Percentiles rank a stretch among this genome's conserved stretches.
These are phyloP conservation scores for Xylaria multiplex DNA, from an alignment of 2,329 filamentous ascomycete species.

Conservation along the genomic window DNA sequence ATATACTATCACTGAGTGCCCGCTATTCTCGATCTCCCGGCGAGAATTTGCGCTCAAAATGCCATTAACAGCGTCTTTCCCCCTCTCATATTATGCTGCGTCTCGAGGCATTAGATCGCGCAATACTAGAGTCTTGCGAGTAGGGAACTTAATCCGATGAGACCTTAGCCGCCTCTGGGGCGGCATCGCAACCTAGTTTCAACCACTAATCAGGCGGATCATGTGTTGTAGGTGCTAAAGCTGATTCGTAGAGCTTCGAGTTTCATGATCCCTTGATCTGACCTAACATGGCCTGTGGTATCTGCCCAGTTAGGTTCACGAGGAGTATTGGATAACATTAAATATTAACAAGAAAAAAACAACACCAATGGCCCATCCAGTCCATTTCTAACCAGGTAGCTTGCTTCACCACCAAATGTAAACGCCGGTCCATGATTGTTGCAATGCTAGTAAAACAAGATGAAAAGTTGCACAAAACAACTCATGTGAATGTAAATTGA, in stretches of 20 bases:
- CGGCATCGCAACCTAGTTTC: neutral
- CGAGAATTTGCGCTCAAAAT: neutral
- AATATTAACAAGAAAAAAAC: conserved; percentile 32
- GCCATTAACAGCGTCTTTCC: neutral
- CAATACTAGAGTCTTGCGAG: neutral
- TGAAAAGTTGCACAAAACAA: conserved; percentile 10
- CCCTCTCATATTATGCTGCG: neutral
- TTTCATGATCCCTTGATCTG: neutral
- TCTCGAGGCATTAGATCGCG: neutral
- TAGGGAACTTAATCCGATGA: neutral
- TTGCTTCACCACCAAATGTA: conserved; percentile 25
- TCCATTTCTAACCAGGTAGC: conserved; percentile 30
- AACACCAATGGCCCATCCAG: conserved; percentile 30
- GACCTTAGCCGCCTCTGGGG: neutral
- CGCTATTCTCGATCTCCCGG: neutral
- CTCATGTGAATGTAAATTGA: conserved; percentile 13
- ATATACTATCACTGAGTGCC: conserved; percentile 8
- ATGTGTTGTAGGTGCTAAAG: neutral
- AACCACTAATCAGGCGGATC: neutral
- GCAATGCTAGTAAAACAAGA: conserved; percentile 37
- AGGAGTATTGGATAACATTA: conserved; percentile 29
- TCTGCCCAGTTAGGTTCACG: neutral
- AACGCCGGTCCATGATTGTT: conserved; percentile 38
- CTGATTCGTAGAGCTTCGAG: neutral
- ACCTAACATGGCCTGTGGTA: neutral